phyloP scores from a whole-genome alignment of 2,329 filamentous ascomycete genomes.

The Penicillium sp. region DNA sequence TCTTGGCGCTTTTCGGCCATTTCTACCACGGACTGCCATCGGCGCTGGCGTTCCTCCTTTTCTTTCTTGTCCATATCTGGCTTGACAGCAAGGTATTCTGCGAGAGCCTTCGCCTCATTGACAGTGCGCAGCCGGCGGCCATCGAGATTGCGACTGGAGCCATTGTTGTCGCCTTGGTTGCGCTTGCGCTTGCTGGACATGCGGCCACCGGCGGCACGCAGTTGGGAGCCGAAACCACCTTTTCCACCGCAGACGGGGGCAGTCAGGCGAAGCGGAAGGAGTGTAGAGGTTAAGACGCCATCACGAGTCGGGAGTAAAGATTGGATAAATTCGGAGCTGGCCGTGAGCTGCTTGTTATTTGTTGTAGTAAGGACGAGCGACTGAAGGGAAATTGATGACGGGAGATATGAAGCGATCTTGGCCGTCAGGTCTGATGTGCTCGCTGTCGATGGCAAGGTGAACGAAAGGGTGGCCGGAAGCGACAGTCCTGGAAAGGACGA shows the following conservation, averaged over 20 bases:
- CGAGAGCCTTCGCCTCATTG: conserved; percentile 89
- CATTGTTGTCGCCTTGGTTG: conserved; percentile 77
- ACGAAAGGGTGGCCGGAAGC: conserved; percentile 75
- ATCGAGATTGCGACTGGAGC: conserved; percentile 88
- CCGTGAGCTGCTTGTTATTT: conserved; percentile 67
- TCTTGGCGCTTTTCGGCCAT: conserved; percentile 78
- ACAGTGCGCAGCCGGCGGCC: conserved; percentile 86
- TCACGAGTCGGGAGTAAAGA: conserved; percentile 55
- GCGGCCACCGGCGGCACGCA: conserved; percentile 92
- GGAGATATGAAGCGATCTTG: conserved; percentile 54
- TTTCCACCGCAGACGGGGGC: conserved; percentile 86
- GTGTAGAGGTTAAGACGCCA: conserved; percentile 55
- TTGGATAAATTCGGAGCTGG: conserved; percentile 54
- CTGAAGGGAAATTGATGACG: conserved; percentile 58
- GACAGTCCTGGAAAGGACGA: conserved; percentile 80
- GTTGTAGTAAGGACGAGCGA: conserved; percentile 75
- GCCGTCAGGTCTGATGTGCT: conserved; percentile 66
- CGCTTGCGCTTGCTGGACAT: conserved; percentile 96
- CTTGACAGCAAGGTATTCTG: conserved; percentile 91
- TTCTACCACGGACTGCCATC: conserved; percentile 87
- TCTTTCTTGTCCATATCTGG: conserved; percentile 96
- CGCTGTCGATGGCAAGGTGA: conserved; percentile 67
- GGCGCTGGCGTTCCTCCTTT: conserved; percentile 73
- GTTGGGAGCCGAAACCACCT: conserved; percentile 94
- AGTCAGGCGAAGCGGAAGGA: conserved; percentile 79